Evolutionary conservation across 768 basidiomycete species (phyloP).

Genomic region (Fomitopsis pulvina): DNA sequence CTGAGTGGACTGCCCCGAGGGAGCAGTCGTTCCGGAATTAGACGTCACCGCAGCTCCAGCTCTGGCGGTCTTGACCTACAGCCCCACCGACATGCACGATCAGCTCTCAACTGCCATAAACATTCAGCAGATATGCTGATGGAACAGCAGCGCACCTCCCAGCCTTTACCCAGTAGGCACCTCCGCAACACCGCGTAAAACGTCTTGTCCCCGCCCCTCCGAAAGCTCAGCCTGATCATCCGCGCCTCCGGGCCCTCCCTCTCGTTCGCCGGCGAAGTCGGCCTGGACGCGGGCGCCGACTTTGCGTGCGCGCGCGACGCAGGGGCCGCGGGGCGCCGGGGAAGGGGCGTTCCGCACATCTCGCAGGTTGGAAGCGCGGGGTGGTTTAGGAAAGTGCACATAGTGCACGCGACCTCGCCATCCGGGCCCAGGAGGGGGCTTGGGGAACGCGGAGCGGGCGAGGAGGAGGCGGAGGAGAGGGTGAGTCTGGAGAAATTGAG

Average conservation of each 20-base stretch:
- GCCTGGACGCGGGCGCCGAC: slow-evolving; percentile 63
- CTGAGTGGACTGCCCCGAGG: slow-evolving; percentile 8
- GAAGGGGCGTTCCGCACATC: slow-evolving; percentile 74
- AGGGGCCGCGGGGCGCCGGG: slow-evolving; percentile 19
- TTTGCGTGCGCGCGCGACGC: slow-evolving; percentile 30
- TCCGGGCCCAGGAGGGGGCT: not conserved
- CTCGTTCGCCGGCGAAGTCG: slow-evolving; percentile 40
- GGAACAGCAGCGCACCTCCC: slow-evolving; percentile 64
- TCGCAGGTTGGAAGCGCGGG: slow-evolving; percentile 71
- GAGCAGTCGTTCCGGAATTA: not conserved
- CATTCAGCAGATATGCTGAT: not conserved
- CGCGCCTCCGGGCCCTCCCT: slow-evolving; percentile 31
- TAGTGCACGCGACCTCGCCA: slow-evolving; percentile 59
- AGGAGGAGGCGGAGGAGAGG: slow-evolving; percentile 25
- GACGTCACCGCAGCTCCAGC: slow-evolving; percentile 3
- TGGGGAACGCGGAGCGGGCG: slow-evolving; percentile 20
- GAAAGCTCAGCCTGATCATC: slow-evolving; percentile 80
- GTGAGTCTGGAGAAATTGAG: slow-evolving; percentile 9
- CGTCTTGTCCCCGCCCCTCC: slow-evolving; percentile 81
- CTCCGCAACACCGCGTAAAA: slow-evolving; percentile 76
- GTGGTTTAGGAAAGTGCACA: slow-evolving; percentile 92
- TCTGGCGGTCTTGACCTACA: slow-evolving; percentile 26
- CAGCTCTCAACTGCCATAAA: not conserved
- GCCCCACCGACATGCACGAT: too few relatives aligned
- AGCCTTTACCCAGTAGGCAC: slow-evolving; percentile 61